Conservation (phyloP, 2,329 filamentous ascomycete genomes). For the Penicillium sp. region DNA sequence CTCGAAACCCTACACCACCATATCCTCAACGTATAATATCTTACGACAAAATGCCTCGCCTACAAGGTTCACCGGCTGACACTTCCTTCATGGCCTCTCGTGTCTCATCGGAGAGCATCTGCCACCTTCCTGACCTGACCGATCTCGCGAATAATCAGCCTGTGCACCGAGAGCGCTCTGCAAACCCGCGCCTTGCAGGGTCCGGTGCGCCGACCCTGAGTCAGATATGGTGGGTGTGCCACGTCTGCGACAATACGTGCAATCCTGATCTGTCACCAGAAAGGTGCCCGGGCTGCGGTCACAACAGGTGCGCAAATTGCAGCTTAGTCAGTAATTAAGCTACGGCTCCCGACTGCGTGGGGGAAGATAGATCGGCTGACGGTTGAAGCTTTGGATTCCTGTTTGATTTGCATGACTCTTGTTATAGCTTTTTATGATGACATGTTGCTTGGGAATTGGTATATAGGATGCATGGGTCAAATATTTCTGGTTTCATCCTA, state of each 20-base stretch:
- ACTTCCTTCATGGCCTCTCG: background rate
- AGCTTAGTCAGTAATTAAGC: background rate
- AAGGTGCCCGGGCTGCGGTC: constrained; percentile 19
- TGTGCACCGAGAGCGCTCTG: background rate
- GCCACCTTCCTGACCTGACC: background rate
- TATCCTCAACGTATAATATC: background rate
- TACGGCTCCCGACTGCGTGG: background rate
- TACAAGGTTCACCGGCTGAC: background rate
- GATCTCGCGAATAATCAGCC: background rate
- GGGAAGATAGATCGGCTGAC: background rate
- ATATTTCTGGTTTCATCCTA: background rate
- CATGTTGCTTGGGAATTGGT: background rate
- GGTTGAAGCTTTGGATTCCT: background rate
- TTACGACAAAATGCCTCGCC: background rate
- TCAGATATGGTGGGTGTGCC: constrained; percentile 25
- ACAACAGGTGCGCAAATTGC: constrained; percentile 3
- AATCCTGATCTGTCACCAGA: constrained; percentile 19
- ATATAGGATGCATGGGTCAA: background rate
- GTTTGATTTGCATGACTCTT: background rate
- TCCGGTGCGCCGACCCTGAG: background rate
- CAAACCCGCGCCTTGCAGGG: background rate
- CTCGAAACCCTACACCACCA: background rate
- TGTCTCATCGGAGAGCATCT: background rate
- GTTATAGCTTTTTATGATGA: background rate
- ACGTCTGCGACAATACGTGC: constrained; percentile 13